These are phyloP conservation scores for Coemansia reversa DNA, from an alignment of 192 early-diverging fungal genomes.

Conservation along the genomic window DNA sequence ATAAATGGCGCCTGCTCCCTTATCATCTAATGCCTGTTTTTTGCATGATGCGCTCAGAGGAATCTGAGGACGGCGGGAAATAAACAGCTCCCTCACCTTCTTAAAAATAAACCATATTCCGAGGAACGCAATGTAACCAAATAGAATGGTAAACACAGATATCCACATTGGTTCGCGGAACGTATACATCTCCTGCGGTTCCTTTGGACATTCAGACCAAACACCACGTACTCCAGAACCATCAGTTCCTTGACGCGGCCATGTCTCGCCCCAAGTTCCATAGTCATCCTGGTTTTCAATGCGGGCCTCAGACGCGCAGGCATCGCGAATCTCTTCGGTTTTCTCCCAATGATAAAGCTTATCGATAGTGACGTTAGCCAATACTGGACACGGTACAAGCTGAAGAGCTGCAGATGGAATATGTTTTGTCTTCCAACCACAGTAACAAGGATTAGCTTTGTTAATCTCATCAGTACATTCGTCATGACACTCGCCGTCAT, in stretches of 20 bases:
- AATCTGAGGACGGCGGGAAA: neutral
- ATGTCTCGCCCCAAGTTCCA: constrained; percentile 22
- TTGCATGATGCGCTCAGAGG: neutral
- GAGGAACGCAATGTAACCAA: constrained; percentile 23
- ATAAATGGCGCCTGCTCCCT: neutral
- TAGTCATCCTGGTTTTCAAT: constrained; percentile 16
- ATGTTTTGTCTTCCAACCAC: constrained; percentile 27
- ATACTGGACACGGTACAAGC: constrained; percentile 23
- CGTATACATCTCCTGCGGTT: constrained; percentile 37
- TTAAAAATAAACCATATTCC: constrained; percentile 24
- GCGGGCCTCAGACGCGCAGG: constrained; percentile 31
- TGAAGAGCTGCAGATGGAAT: constrained; percentile 15
- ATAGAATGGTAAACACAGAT: constrained; percentile 21
- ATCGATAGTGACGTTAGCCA: constrained; percentile 35
- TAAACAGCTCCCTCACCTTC: constrained; percentile 2
- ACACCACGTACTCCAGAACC: constrained; percentile 15
- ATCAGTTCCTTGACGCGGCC: constrained; percentile 17
- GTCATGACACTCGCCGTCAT: constrained; percentile 35
- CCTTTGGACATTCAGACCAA: constrained; percentile 31
- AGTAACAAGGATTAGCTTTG: constrained; percentile 39
- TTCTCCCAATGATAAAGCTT: constrained; percentile 33
- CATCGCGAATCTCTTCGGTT: constrained; percentile 15
- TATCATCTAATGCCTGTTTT: neutral
- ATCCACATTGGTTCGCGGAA: constrained; percentile 46
- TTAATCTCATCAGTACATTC: constrained; percentile 32